phyloP scores from a whole-genome alignment of 805 yeast species.

The Saturnispora kantuleensis region DNA sequence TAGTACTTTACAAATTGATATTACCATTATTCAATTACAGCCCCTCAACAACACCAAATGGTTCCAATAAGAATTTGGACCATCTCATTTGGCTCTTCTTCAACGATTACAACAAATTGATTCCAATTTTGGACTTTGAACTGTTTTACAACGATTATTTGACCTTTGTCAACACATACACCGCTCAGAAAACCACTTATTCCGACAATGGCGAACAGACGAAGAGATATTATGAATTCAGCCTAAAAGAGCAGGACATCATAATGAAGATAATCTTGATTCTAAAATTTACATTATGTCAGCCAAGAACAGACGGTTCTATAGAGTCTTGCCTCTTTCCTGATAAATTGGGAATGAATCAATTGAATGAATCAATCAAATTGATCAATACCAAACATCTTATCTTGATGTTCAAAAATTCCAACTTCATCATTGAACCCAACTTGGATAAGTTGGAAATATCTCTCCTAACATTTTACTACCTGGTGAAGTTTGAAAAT shows the following conservation, averaged over 20 bases:
- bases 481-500: constrained; percentile 32
- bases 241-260: constrained; percentile 25
- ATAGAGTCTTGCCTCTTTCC: constrained; percentile 18
- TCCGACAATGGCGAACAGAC: constrained; percentile 35
- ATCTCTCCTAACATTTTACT: constrained; percentile 38
- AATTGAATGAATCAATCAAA: constrained; percentile 25
- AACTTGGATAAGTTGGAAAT: constrained; percentile 41
- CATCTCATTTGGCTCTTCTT: constrained; percentile 39
- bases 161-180: constrained; percentile 34
- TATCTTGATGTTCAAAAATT: constrained; percentile 36
- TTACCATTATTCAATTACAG: constrained; percentile 22
- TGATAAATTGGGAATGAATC: constrained; percentile 21
- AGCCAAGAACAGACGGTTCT: constrained; percentile 21
- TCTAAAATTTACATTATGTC: constrained; percentile 39
- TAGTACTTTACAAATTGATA: constrained; percentile 26
- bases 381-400: constrained; percentile 29
- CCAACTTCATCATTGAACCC: constrained; percentile 36
- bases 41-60: background rate
- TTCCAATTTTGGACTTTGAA: constrained; percentile 46
- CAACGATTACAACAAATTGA: constrained; percentile 41
- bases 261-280: constrained; percentile 43
- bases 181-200: constrained; percentile 25
- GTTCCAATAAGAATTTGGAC: constrained; percentile 30
- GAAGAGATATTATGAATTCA: constrained; percentile 27
- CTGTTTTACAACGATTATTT: constrained; percentile 44